A percentile compares a stretch with the other conserved stretches of the same genome.
These are phyloP conservation scores for Chaetomiaceae sp. DNA, from an alignment of 2,329 filamentous ascomycete species.

Conservation along the genomic window DNA sequence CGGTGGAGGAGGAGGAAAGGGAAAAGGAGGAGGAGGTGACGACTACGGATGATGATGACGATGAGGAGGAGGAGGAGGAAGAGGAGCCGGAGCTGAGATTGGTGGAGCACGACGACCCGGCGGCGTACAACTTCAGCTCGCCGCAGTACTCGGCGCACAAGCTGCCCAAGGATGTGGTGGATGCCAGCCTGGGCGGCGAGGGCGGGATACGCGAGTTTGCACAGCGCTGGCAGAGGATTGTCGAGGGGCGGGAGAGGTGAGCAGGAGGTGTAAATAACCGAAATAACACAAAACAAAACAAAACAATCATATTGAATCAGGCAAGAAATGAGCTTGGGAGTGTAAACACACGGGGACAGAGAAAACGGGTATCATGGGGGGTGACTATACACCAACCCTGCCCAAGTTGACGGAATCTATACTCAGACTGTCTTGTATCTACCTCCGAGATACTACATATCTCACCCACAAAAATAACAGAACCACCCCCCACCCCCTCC, in stretches of 20 bases:
- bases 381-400: neutral
- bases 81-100: constrained; percentile 75
- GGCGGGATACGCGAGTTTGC: constrained; percentile 79
- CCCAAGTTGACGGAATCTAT: too few relatives aligned
- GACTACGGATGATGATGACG: constrained; percentile 52
- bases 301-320: too few relatives aligned
- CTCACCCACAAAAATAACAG: neutral
- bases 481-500: too few relatives aligned
- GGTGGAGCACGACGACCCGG: constrained; percentile 77
- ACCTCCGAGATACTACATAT: too few relatives aligned
- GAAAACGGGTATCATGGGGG: too few relatives aligned
- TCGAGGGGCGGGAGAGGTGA: constrained; percentile 21
- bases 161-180: constrained; percentile 86
- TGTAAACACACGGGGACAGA: too few relatives aligned
- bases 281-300: neutral
- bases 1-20: constrained; percentile 43
- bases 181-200: constrained; percentile 61
- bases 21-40: constrained; percentile 46
- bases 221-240: constrained; percentile 63
- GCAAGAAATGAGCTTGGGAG: too few relatives aligned
- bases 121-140: constrained; percentile 79
- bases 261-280: neutral
- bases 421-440: too few relatives aligned
- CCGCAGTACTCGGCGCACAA: constrained; percentile 94
- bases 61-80: constrained; percentile 53